Base-by-base conservation (phyloP, 2,329 filamentous ascomycete genomes). In the Scedosporium minutisporum region DNA sequence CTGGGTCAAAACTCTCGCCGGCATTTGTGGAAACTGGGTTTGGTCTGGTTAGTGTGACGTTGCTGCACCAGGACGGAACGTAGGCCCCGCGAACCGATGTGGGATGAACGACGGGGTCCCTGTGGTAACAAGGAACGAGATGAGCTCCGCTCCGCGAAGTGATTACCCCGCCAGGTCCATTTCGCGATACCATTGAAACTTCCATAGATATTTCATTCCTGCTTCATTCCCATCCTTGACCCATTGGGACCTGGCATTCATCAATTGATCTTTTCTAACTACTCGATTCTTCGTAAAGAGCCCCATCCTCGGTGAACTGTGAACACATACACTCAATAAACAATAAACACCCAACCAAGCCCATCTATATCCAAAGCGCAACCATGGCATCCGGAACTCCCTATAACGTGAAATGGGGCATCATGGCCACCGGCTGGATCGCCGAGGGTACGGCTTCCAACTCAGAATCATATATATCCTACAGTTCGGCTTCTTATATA, bases 371-470 rank as follows among this genome's bases (percentile, higher is more conserved):
- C 21, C 14, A 12, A 10, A 44, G 14, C 51, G 23, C 14, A 42
- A 62, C 23, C 33, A 61, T 62, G 57, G 25, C 25, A 25, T 58
- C 21, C 6, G n/a, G 29, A 48, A 44, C 64, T 61, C 78, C 82
- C 4, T 80, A 76, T 67, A 81, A 77, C 55, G 64, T 83, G 63
- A 80, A 76, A 74, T 86, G 83, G 83, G 83, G 83, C 67, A 85
- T 86, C 71, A 75, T 86, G 75, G 83, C 83, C 71, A 86, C 83
- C 1, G 83, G 82, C 61, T 76, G 80, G 67, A 85, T 86, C 69
- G 83, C 83, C 51, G 76, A 82, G 69, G 79, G 82, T 84, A 65
- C 5, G 27, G 71, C n/a, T n/a, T 6, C 38, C 41, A 7, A 10
- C 29, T 16, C 25, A 7, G 29, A 10, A 23, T 61, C 29, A 57